Evolutionary conservation across 2,329 filamentous ascomycete species (phyloP).

Genomic region (Paecilomyces sp.): DNA sequence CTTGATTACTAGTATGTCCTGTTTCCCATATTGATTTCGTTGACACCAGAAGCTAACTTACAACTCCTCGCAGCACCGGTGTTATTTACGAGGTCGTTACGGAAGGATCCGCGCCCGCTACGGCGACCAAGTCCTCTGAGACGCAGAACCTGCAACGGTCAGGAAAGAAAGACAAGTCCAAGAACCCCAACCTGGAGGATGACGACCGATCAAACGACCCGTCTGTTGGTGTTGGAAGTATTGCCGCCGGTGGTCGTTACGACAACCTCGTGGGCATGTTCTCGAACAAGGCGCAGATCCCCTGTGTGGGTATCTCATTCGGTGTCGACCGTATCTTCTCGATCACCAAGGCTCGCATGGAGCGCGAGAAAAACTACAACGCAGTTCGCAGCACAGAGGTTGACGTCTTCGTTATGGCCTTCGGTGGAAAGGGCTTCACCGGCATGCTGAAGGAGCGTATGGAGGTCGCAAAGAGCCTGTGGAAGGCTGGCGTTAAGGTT

Average conservation of each 20-base stretch:
- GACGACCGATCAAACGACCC: constrained; percentile 71
- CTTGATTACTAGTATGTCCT: constrained; percentile 69
- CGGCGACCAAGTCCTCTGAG: constrained; percentile 33
- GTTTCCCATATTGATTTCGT: neutral
- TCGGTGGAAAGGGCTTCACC: constrained; percentile 77
- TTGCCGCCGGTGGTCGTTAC: constrained; percentile 85
- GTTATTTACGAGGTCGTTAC: constrained; percentile 87
- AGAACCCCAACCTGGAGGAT: constrained; percentile 47
- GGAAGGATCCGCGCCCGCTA: constrained; percentile 61
- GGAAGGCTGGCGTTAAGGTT: constrained; percentile 82
- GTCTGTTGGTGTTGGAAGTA: constrained; percentile 75
- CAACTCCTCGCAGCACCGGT: constrained; percentile 51
- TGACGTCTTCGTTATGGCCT: constrained; percentile 92
- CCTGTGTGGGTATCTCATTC: constrained; percentile 88
- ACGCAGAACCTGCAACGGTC: constrained; percentile 25
- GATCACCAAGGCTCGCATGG: constrained; percentile 73
- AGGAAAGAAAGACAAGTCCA: constrained; percentile 40
- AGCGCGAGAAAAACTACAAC: constrained; percentile 49
- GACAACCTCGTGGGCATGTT: constrained; percentile 95
- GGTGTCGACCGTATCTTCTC: constrained; percentile 94
- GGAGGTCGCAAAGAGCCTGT: constrained; percentile 66
- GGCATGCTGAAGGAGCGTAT: constrained; percentile 79
- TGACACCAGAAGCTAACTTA: neutral
- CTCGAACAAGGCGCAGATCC: constrained; percentile 73
- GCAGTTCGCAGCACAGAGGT: constrained; percentile 63